Conservation (phyloP, 352 stramenopile species). For the Phytopythium aichiense region DNA sequence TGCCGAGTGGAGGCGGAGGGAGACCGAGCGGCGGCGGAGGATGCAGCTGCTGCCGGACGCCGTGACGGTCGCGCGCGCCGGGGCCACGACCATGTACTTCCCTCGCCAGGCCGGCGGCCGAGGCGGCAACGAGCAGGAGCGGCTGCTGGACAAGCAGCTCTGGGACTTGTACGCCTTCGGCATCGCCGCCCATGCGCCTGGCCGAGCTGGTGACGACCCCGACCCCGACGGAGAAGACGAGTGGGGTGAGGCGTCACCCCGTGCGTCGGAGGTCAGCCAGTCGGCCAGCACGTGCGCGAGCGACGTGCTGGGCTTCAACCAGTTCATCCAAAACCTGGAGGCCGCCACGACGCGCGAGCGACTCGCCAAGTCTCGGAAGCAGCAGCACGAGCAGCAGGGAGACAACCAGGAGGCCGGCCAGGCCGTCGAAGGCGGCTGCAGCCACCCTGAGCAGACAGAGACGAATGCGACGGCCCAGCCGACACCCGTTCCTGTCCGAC, state of each 20-base stretch:
- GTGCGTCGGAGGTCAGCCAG: constrained; percentile 16
- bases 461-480: constrained; percentile 6
- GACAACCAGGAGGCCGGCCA: background rate
- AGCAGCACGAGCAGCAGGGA: constrained; percentile 4
- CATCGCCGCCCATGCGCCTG: constrained; percentile 31
- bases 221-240: background rate
- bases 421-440: background rate
- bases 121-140: constrained; percentile 15
- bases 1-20: background rate
- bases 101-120: constrained; percentile 8
- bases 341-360: constrained; percentile 17
- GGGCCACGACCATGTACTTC: constrained; percentile 51
- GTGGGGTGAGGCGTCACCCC: too few relatives aligned
- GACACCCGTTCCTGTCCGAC: constrained; percentile 2
- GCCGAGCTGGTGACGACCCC: constrained; percentile 2
- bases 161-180: constrained; percentile 54
- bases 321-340: constrained; percentile 65
- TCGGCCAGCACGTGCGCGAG: constrained; percentile 48
- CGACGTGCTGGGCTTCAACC: constrained; percentile 60
- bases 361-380: background rate
- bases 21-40: background rate
- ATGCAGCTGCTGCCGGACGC: background rate
- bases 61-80: constrained; percentile 35
- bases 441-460: background rate
- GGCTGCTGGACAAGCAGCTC: constrained; percentile 52